Percentiles rank a stretch among this genome's conserved stretches.
Evolutionary conservation across 139 green algal species (phyloP).

Genomic region (Tetratostichococcus sp.): DNA sequence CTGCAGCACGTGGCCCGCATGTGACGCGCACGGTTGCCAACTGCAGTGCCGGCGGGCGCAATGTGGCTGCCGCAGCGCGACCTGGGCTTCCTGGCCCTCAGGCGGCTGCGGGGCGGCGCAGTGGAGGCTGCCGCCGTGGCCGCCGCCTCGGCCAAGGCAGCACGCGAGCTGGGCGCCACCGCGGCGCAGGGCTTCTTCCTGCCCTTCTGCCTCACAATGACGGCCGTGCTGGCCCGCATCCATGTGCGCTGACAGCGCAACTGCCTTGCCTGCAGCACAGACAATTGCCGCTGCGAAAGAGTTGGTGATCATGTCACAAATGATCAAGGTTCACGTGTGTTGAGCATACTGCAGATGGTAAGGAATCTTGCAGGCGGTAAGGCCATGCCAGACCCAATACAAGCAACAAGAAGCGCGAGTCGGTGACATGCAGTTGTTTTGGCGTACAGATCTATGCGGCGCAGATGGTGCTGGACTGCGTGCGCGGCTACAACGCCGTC

Average conservation of each 20-base stretch:
- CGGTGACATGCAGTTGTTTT: no score
- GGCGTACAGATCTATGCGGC: background rate
- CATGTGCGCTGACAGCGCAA: constrained; percentile 33
- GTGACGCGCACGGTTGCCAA: no score
- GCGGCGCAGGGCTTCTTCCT: constrained; percentile 68
- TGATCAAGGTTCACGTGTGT: no score
- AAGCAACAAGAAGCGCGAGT: no score
- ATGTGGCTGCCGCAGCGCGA: constrained; percentile 21
- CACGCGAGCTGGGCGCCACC: constrained; percentile 42
- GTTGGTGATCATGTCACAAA: no score
- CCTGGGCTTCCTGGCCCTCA: constrained; percentile 21
- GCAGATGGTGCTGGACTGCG: constrained; percentile 1
- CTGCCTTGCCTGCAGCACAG: no score
- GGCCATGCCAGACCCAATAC: background rate
- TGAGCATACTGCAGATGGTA: no score
- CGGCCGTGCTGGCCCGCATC: constrained; percentile 48
- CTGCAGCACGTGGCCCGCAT: background rate
- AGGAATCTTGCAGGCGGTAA: no score
- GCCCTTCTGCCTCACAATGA: constrained; percentile 46
- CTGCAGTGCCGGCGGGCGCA: background rate
- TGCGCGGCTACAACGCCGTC: background rate
- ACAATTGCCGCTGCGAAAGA: no score
- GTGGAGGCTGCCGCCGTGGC: constrained; percentile 22
- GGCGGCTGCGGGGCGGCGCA: constrained; percentile 22
- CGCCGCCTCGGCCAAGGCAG: constrained; percentile 14